Percentiles rank a stretch among this genome's conserved stretches.
These are phyloP conservation scores for Sugiyamaella marilandica DNA, from an alignment of 805 yeast species.

Conservation along the genomic window DNA sequence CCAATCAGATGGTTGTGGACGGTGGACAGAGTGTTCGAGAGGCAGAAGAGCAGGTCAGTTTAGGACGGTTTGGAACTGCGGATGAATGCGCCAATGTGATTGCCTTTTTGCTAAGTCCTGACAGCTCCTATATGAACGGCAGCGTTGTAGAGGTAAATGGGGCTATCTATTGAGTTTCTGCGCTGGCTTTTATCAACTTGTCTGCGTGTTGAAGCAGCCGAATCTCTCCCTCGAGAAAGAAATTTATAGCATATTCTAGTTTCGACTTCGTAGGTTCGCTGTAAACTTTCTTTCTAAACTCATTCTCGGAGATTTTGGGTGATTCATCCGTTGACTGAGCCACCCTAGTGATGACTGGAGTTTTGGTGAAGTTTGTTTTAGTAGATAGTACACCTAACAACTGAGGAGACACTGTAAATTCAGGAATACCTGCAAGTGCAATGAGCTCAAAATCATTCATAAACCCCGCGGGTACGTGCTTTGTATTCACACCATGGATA, in stretches of 20 bases:
- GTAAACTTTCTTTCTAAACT: background rate
- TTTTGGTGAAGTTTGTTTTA: too few species aligned
- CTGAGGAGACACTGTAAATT: constrained; percentile 25
- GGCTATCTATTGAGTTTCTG: constrained; percentile 36
- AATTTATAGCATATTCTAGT: background rate
- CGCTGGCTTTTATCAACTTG: background rate
- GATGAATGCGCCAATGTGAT: constrained; percentile 85
- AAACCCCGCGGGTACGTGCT: constrained; percentile 35
- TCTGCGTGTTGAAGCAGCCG: background rate
- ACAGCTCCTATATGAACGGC: constrained; percentile 74
- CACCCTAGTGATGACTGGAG: too few species aligned
- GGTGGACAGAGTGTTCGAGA: constrained; percentile 40
- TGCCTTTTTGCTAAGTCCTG: constrained; percentile 75
- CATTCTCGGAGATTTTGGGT: too few species aligned
- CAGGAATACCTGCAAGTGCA: constrained; percentile 36
- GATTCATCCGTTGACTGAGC: too few species aligned
- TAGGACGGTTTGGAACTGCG: constrained; percentile 50
- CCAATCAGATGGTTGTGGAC: constrained; percentile 67
- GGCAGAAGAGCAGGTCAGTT: constrained; percentile 49
- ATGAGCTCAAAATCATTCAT: constrained; percentile 29
- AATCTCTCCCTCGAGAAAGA: background rate
- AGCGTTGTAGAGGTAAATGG: constrained; percentile 82
- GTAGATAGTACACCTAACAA: too few species aligned
- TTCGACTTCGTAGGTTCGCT: background rate
- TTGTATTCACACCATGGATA: constrained; percentile 31